Conservation (phyloP, 495 filamentous ascomycete species). For the Penicillium canariense region DNA sequence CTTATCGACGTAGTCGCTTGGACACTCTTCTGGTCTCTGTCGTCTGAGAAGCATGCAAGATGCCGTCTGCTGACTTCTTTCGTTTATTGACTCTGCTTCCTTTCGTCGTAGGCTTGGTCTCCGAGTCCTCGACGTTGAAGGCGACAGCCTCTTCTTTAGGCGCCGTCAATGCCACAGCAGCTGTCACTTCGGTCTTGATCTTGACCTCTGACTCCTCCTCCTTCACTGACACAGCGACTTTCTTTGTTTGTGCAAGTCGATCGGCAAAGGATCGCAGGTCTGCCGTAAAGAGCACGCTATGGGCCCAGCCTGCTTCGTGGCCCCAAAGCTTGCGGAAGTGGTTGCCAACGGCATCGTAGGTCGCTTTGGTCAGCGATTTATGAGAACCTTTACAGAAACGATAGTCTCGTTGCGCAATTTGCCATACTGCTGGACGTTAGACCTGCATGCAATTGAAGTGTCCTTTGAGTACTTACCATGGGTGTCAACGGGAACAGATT, state of each 20-base stretch:
- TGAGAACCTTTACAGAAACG: slow-evolving; percentile 81
- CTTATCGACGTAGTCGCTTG: slow-evolving; percentile 32
- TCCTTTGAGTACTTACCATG: slow-evolving; percentile 56
- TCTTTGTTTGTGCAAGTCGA: slow-evolving; percentile 48
- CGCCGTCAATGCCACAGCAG: slow-evolving; percentile 28
- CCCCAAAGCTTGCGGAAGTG: slow-evolving; percentile 92
- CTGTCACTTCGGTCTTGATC: slow-evolving; percentile 30
- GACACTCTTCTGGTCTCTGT: slow-evolving; percentile 38
- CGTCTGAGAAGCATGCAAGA: slow-evolving; percentile 30
- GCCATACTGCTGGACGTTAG: slow-evolving; percentile 65
- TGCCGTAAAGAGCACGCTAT: slow-evolving; percentile 94
- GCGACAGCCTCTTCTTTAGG: slow-evolving; percentile 24
- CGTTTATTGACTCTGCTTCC: slow-evolving; percentile 16
- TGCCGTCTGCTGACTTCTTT: slow-evolving; percentile 15
- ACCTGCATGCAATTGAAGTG: background rate
- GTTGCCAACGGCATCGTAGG: slow-evolving; percentile 86
- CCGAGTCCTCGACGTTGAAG: slow-evolving; percentile 24
- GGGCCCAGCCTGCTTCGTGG: slow-evolving; percentile 92
- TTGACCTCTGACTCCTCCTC: slow-evolving; percentile 25
- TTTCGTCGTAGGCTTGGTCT: slow-evolving; percentile 14
- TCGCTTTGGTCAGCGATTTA: slow-evolving; percentile 81
- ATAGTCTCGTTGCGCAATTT: slow-evolving; percentile 96
- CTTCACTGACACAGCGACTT: slow-evolving; percentile 36
- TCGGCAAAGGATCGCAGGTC: slow-evolving; percentile 85
- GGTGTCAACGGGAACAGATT: slow-evolving; percentile 93